Conservation (phyloP, 1,139 yeast species). For the Suhomyces chickasaworum region DNA sequence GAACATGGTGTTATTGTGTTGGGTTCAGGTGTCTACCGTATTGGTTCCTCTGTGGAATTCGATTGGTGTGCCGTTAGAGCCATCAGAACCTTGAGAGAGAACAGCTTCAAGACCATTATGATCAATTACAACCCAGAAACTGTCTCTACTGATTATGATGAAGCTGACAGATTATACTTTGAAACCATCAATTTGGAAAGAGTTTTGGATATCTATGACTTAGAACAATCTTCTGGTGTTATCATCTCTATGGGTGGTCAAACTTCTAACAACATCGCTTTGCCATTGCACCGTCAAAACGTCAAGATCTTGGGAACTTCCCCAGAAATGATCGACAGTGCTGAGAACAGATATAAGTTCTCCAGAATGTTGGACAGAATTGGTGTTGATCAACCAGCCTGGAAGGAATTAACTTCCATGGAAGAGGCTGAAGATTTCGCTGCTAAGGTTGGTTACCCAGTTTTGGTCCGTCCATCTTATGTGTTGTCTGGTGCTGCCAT, state of each 20-base stretch:
- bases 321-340: constrained; percentile 98
- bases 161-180: constrained; percentile 95
- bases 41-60: constrained; percentile 92
- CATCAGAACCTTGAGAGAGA: constrained; percentile 88
- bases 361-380: constrained; percentile 96
- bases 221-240: constrained; percentile 90
- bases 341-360: constrained; percentile 97
- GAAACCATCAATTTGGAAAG: constrained; percentile 95
- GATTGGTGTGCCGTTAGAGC: constrained; percentile 98
- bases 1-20: constrained; percentile 89
- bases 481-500: constrained; percentile 99
- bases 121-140: constrained; percentile 98
- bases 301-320: constrained; percentile 96
- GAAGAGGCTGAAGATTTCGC: constrained; percentile 95
- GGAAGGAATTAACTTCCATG: constrained; percentile 95
- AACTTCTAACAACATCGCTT: constrained; percentile 94
- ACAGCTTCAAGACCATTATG: constrained; percentile 91
- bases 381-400: constrained; percentile 98
- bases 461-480: constrained; percentile 95
- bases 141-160: constrained; percentile 97
- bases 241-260: constrained; percentile 99
- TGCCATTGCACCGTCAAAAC: constrained; percentile 89
- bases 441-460: constrained; percentile 89
- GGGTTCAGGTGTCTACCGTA: constrained; percentile 93
- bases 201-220: constrained; percentile 91